phyloP scores from a whole-genome alignment of 2,329 filamentous ascomycete species.

The Talaromyces sp. region DNA sequence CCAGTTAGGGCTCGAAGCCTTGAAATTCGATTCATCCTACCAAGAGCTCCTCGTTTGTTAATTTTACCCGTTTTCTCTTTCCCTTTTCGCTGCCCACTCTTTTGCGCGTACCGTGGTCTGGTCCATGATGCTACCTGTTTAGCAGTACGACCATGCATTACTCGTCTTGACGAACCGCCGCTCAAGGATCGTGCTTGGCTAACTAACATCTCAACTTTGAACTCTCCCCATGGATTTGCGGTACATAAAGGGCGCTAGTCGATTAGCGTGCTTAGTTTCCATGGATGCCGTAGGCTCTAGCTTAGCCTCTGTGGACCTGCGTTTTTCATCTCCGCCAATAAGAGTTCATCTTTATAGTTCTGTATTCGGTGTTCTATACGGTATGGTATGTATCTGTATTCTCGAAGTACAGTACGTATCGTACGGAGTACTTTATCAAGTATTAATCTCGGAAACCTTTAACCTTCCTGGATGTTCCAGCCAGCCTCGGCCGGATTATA shows the following conservation, averaged over 20 bases:
- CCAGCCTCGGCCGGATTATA: not conserved
- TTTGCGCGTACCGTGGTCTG: not conserved
- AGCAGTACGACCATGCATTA: not conserved
- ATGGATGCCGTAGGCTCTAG: conserved; percentile 15
- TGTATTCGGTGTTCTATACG: not conserved
- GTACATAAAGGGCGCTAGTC: conserved; percentile 12
- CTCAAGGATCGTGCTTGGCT: conserved; percentile 8
- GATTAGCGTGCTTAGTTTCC: conserved; percentile 4
- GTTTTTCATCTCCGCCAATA: not conserved
- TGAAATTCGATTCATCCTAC: not conserved
- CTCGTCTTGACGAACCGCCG: conserved; percentile 5
- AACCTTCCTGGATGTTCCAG: not conserved
- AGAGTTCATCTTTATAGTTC: not conserved
- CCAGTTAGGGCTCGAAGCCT: conserved; percentile 1
- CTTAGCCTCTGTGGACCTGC: conserved; percentile 4
- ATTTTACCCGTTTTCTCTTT: not conserved
- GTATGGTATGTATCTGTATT: not conserved
- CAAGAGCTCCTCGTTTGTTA: not conserved
- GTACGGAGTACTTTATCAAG: not conserved
- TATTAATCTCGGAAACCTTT: not conserved
- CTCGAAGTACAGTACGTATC: not conserved
- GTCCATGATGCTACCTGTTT: not conserved
- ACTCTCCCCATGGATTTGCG: conserved; percentile 11
- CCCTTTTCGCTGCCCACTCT: not conserved
- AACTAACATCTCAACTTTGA: not conserved